Percentiles rank a stretch among this genome's conserved stretches.
Evolutionary conservation across 2,329 filamentous ascomycete species (phyloP).

Genomic region (Parascedosporium putredinis): DNA sequence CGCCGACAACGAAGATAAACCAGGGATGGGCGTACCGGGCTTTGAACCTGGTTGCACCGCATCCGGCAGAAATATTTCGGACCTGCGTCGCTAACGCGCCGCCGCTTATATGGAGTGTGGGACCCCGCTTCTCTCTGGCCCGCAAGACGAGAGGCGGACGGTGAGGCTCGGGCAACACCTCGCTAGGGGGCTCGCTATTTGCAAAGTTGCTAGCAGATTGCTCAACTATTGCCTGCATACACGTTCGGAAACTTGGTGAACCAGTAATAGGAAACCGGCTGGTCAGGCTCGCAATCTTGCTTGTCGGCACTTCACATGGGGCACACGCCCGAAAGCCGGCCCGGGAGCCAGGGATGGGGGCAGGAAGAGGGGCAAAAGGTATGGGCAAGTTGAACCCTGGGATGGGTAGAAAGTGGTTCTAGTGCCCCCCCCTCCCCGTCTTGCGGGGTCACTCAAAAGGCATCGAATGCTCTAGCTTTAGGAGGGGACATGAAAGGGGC

Average conservation of each 20-base stretch:
- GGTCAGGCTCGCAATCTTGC: neutral
- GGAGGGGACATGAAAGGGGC: no score
- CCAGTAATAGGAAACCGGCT: neutral
- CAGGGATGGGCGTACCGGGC: neutral
- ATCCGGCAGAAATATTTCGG: neutral
- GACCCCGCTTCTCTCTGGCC: neutral
- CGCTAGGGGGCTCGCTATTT: no score
- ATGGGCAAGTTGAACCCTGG: no score
- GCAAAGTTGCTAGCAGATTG: neutral
- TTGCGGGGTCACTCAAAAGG: no score
- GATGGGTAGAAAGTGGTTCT: no score
- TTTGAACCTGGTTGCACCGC: neutral
- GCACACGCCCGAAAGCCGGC: neutral
- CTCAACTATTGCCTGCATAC: neutral
- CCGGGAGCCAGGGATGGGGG: neutral
- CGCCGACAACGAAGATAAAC: neutral
- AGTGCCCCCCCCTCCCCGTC: no score
- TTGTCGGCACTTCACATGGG: neutral
- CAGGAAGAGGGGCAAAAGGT: neutral
- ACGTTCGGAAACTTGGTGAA: neutral
- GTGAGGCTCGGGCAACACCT: neutral
- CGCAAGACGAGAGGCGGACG: neutral
- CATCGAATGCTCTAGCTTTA: no score
- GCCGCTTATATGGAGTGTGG: no score
- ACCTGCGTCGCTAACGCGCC: conserved; percentile 3